Conservation (phyloP, 2,329 filamentous ascomycete genomes). For the Apiospora sp. region DNA sequence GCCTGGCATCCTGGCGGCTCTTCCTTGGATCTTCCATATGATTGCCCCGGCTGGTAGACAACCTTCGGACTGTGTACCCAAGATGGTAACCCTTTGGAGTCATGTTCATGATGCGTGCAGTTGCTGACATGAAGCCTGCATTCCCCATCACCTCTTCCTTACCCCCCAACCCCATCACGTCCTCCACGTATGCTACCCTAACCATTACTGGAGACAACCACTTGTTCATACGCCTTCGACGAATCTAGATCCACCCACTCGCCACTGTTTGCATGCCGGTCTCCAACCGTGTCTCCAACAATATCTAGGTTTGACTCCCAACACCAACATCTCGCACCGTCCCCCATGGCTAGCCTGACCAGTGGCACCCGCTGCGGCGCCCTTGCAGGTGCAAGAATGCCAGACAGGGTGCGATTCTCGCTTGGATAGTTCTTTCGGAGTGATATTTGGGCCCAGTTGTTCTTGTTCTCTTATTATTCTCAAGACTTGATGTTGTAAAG, state of each 20-base stretch:
- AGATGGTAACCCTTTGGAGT: slow-evolving; percentile 1
- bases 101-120: slow-evolving; percentile 17
- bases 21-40: slow-evolving; percentile 10
- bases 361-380: neutral
- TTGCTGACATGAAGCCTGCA: neutral
- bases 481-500: neutral
- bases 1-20: slow-evolving; percentile 1
- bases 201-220: neutral
- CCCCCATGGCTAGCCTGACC: neutral
- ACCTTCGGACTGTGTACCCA: slow-evolving; percentile 5
- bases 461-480: neutral
- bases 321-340: neutral
- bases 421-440: neutral
- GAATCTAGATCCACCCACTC: neutral
- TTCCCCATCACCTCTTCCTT: neutral
- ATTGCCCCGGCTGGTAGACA: neutral
- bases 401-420: neutral
- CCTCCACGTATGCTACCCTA: neutral
- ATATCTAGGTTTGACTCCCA: neutral
- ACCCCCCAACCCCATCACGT: neutral
- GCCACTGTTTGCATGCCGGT: neutral
- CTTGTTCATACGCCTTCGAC: neutral
- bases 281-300: neutral
- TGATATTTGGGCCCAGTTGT: neutral
- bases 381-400: slow-evolving; percentile 4